Evolutionary conservation across 2,329 filamentous ascomycete genomes (phyloP).

Genomic region (Podosphaera aphanis): DNA sequence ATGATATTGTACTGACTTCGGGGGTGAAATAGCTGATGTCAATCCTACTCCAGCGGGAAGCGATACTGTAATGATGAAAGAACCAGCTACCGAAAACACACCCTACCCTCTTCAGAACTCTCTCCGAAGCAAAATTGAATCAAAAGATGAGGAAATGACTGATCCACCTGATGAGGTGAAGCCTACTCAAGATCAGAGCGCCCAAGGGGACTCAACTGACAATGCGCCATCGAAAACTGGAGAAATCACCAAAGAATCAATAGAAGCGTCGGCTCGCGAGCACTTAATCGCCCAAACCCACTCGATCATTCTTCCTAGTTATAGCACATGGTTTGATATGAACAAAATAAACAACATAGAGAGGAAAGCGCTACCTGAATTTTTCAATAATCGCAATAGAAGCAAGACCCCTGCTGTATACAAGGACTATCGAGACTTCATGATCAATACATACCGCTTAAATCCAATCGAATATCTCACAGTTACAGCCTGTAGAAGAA

Average conservation of each 20-base stretch:
- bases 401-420: conserved; percentile 96
- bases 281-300: conserved; percentile 87
- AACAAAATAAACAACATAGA: conserved; percentile 74
- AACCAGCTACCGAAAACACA: conserved; percentile 10
- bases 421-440: conserved; percentile 97
- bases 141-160: conserved; percentile 63
- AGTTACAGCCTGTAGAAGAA: conserved; percentile 83
- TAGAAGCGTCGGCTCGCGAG: conserved; percentile 71
- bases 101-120: conserved; percentile 34
- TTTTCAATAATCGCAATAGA: conserved; percentile 94
- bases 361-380: conserved; percentile 84
- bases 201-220: conserved; percentile 18
- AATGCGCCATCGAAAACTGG: conserved; percentile 25
- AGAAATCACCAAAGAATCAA: conserved; percentile 52
- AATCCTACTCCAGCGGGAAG: not conserved
- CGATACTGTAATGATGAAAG: not conserved
- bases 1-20: not conserved
- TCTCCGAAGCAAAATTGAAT: conserved; percentile 28
- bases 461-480: conserved; percentile 94
- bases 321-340: conserved; percentile 99
- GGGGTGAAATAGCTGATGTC: not conserved
- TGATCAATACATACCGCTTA: conserved; percentile 96
- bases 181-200: conserved; percentile 18
- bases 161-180: conserved; percentile 33
- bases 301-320: conserved; percentile 87